Percentiles rank a stretch among this genome's conserved stretches.
phyloP scores from a whole-genome alignment of 2,329 filamentous ascomycete genomes.

The Colletotrichum karsti region DNA sequence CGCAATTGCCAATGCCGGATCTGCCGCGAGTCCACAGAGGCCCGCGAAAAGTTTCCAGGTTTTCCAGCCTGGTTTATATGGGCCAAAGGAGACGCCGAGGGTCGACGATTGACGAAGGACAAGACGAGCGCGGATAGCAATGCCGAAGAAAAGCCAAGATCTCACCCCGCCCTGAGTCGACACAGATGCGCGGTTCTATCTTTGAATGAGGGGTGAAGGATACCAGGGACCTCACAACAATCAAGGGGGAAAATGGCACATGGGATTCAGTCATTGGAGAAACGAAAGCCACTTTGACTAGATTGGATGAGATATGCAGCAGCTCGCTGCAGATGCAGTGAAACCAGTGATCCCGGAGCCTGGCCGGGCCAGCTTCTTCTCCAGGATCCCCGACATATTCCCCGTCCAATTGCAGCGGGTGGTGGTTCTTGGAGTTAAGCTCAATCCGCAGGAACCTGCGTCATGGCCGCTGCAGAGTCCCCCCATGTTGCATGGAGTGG shows the following conservation, averaged over 20 bases:
- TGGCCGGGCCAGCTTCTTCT: slow-evolving; percentile 11
- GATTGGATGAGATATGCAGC: slow-evolving; percentile 5
- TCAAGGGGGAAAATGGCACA: not conserved
- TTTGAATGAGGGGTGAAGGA: not conserved
- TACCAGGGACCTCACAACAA: not conserved
- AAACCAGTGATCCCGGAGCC: not conserved
- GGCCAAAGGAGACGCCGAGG: not conserved
- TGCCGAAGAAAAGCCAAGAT: slow-evolving; percentile 20
- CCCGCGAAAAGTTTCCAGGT: slow-evolving; percentile 5
- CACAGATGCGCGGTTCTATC: not conserved
- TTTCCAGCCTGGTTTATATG: slow-evolving; percentile 27
- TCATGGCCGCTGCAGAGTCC: slow-evolving; percentile 17
- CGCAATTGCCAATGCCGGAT: slow-evolving; percentile 18
- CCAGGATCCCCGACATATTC: slow-evolving; percentile 21
- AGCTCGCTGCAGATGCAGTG: not conserved
- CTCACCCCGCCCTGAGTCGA: not conserved
- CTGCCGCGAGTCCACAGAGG: slow-evolving; percentile 12
- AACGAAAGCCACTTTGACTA: not conserved
- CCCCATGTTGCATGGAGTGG: not conserved
- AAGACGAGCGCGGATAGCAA: slow-evolving; percentile 3
- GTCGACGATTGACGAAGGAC: not conserved
- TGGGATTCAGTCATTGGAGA: not conserved
- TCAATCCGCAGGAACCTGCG: slow-evolving; percentile 26
- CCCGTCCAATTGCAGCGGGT: slow-evolving; percentile 19
- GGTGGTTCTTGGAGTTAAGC: slow-evolving; percentile 14